A percentile compares a stretch with the other conserved stretches of the same genome.
Evolutionary conservation across 1,284 basidiomycete species (phyloP).

Genomic region (Hymenochaete sp.): DNA sequence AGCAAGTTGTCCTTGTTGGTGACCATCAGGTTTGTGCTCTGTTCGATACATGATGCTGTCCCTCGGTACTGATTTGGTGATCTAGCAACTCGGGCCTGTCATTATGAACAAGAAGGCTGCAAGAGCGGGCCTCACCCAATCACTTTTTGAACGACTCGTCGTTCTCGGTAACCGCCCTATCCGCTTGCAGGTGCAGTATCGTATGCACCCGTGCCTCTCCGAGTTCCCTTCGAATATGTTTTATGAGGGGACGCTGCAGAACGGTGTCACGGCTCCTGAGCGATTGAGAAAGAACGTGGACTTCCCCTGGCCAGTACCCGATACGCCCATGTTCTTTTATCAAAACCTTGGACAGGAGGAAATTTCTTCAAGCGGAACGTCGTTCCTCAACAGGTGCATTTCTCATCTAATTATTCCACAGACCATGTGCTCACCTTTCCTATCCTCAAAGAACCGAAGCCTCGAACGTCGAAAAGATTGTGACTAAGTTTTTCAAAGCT

Average conservation of each 20-base stretch:
- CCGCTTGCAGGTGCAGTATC: constrained; percentile 97
- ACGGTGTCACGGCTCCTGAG: constrained; percentile 98
- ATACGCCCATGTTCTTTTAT: constrained; percentile 99
- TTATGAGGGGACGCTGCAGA: constrained; percentile 98
- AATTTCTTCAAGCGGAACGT: constrained; percentile 96
- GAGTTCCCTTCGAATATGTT: constrained; percentile 99
- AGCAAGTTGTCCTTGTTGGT: constrained; percentile 97
- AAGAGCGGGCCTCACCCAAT: constrained; percentile 92
- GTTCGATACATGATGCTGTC: constrained; percentile 14
- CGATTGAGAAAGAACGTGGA: constrained; percentile 95
- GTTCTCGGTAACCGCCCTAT: constrained; percentile 94
- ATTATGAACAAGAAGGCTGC: constrained; percentile 99
- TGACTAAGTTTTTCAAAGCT: constrained; percentile 99
- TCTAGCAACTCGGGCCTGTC: constrained; percentile 90
- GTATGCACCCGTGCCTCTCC: constrained; percentile 98
- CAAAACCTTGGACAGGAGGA: constrained; percentile 99
- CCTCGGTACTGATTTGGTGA: constrained; percentile 9
- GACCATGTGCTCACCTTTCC: constrained; percentile 13
- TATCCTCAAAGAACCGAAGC: constrained; percentile 76
- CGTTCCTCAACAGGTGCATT: constrained; percentile 84
- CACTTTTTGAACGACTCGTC: constrained; percentile 95
- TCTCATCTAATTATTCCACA: constrained; percentile 6
- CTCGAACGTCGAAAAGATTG: constrained; percentile 98
- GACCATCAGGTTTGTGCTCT: constrained; percentile 74
- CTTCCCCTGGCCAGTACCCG: constrained; percentile 98